phyloP scores from a whole-genome alignment of 1,284 basidiomycete species.

The Heterobasidion annosum region DNA sequence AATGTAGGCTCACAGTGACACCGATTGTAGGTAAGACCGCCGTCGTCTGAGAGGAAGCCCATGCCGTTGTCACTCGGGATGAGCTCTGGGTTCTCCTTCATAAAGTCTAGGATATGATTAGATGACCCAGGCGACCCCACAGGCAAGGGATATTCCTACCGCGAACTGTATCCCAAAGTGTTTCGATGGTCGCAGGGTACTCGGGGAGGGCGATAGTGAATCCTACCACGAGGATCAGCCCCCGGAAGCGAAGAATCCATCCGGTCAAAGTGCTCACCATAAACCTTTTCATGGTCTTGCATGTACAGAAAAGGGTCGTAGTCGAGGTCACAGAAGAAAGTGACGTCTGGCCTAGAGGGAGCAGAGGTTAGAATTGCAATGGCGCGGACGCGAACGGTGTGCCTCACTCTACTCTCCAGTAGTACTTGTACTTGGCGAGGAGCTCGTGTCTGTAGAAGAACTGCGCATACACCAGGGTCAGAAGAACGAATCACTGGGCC shows the following conservation, averaged over 20 bases:
- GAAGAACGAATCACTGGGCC: background rate
- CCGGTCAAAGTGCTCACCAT: conserved; percentile 35
- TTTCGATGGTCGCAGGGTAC: conserved; percentile 79
- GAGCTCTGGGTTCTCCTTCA: conserved; percentile 58
- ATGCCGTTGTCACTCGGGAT: conserved; percentile 70
- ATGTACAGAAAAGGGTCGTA: conserved; percentile 88
- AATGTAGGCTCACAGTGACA: conserved; percentile 71
- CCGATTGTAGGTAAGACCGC: conserved; percentile 72
- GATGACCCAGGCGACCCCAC: background rate
- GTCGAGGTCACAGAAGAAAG: conserved; percentile 81
- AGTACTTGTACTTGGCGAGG: conserved; percentile 50
- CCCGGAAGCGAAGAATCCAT: background rate
- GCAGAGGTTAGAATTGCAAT: conserved; percentile 2
- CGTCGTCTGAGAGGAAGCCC: conserved; percentile 76
- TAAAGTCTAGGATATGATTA: conserved; percentile 51
- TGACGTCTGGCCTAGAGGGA: conserved; percentile 61
- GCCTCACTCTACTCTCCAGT: conserved; percentile 54
- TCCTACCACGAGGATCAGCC: conserved; percentile 27
- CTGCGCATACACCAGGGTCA: conserved; percentile 14
- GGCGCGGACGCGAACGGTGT: background rate
- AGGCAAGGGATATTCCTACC: conserved; percentile 24
- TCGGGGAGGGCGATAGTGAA: conserved; percentile 85
- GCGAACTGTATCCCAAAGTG: conserved; percentile 74
- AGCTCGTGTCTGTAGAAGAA: conserved; percentile 47
- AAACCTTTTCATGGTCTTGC: conserved; percentile 79